Base-by-base conservation (phyloP, 1,139 yeast genomes). In the Sugiyamaella castrensis region DNA sequence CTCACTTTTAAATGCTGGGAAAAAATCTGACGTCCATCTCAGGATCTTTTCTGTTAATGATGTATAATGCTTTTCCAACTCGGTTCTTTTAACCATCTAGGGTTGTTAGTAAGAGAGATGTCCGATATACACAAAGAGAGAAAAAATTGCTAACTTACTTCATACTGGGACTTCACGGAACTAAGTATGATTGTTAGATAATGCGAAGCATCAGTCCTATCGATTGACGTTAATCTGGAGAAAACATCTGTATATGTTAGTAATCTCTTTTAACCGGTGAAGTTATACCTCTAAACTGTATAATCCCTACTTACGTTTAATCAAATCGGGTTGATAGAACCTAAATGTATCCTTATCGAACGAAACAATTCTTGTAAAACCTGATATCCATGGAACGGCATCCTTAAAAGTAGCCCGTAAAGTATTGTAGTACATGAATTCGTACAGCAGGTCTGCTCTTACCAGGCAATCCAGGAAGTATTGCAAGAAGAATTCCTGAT, bases 381-480 rank as follows among this genome's bases (percentile, higher is more conserved):
- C 46, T 13, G 10, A 28, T 8, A 42, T 16, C 46, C 46, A 42
- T 13, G 29, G 19, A 19, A 19, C 24, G 2, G 34, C 16, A 15
- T 35, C 46, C 29, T 32, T 11, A 11, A 35, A 34, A 10, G 13
- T 2, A 29, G 9, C 19, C 8, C 33, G 40, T 29, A 42, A n/a
- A 12, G 10, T 11, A 29, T 40, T 40, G 40, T 34, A 31, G 15
- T 33, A 43, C 38, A 43, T 30, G 15, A 34, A 44, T 37, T 51
- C 54, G 36, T 48, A 48, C 4, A 27, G 40, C 6, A 44, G 29
- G 8, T 29, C 13, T 10, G 43, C 47, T 16, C 39, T 12, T n/a
- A 42, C 37, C 24, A 51, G 28, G 36, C 48, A 47, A 12, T 31
- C 39, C 15, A 53, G 19, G 12, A 50, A 40, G 10, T 38, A 28